Evolutionary conservation across 2,329 filamentous ascomycete genomes (phyloP), one percentile per base, ranked within the genome.

Genomic region (Scorias spongiosa): DNA sequence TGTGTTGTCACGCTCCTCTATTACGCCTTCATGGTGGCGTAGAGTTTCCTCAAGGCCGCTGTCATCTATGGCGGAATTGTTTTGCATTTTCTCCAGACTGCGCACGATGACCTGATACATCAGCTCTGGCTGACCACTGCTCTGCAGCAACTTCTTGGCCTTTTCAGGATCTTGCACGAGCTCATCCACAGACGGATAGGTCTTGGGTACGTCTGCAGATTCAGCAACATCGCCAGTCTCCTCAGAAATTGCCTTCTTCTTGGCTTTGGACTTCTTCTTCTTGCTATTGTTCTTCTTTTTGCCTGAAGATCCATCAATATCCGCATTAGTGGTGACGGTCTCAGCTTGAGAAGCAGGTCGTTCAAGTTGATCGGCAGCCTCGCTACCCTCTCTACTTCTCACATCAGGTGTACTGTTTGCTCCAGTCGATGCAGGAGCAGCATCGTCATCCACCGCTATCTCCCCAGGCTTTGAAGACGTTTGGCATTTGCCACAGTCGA

Each of bases 241-340:
- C 61, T 49, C 74, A 76, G 29, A 71, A 37, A 44, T 28, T 29
- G 43, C 75, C 14, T 75, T 77, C 68, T 88, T 83, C 73, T 93
- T 94, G 67, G 88, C 91, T 59, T 85, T 69, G 43, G 66, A 66
- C 51, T 64, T 94, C 69, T 89, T 93, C 60, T 84, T 69, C 51
- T 68, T 69, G 50, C 57, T 84, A 50, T 86, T 93, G 50, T 57
- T 84, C 51, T 87, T 93, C 62, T 84, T 88, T 63, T 87, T 89
- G 46, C 66, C 66, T 10, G 57, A 62, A 11, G 63, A 40, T 10
- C 46, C 29, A 37, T 59, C 57, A 11, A 48, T 49, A 18, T 51
- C 53, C 1, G 50, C 46, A 9, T 40, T 42, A 15, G 52, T 47
- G 12, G 52, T 55, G 29, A 48, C 50, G 41, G 45, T 43, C 29